Base-by-base conservation (phyloP, 768 basidiomycete species). In the Lactifluus subvellereus region DNA sequence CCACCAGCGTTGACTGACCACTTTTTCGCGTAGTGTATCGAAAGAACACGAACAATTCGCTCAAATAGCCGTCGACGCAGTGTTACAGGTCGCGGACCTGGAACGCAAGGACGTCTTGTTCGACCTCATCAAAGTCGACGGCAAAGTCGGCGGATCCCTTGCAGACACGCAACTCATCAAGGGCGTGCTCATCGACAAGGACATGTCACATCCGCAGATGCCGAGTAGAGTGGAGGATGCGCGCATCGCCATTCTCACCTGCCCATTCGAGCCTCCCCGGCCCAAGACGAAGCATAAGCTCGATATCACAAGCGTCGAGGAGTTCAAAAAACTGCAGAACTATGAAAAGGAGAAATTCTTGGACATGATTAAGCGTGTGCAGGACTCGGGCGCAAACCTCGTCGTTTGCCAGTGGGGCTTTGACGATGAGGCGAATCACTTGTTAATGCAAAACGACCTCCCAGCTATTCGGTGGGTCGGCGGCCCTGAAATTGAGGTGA, bases 401-500 rank as follows among this genome's bases (percentile, higher is more conserved):
- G 97, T 99, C 67, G 98, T 99, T 69, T 99, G 97, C 76, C 97
- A 99, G 73, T 99, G 97, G 97, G 97, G 97, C 64, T 99, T 99
- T 72, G 97, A 99, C 72, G 97, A 99, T 71, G 97, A 99, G 77
- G 97, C 97, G 49, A 99, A 99, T 72, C 97, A 98, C 73, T 68
- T 98, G 69, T 76, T 99, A 67, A 94, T 98, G 92, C 94, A 97
- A 79, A 98, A 98, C 69, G 92, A 95, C 14, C 80, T 99, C 40
- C 97, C 97, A 48, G 91, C 97, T 33, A 96, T 98, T 35, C 83
- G 97, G 72, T 98, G 97, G 97, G 97, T 99, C 60, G 97, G 97
- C 64, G 97, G 97, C 27, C 97, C 97, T 4, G 97, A 99, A 74
- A 99, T 99, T 66, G 97, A 99, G 86, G 94, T 94, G 57, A 13